Conservation (phyloP, 106 monocot species). For the Dendrobium nobile region DNA sequence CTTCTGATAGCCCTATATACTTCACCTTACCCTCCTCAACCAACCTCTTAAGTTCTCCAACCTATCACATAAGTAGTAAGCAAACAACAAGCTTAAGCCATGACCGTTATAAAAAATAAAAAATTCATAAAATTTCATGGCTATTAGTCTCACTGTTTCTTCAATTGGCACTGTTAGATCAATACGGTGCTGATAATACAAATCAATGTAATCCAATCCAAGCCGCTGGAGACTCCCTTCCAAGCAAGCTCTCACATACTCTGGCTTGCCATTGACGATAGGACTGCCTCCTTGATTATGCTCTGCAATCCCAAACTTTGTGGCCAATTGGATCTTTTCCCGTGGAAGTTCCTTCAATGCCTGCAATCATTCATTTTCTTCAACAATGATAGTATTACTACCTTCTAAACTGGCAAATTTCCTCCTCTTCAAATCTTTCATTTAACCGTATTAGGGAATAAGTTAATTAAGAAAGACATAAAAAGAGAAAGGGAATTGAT, state of each 20-base stretch:
- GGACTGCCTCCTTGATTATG: not conserved
- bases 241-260: slow-evolving; percentile 43
- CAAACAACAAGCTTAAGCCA: not conserved
- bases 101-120: not conserved
- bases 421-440: not conserved
- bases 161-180: slow-evolving; percentile 43
- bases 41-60: slow-evolving; percentile 21
- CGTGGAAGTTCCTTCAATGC: slow-evolving; percentile 46
- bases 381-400: no score
- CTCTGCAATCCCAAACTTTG: slow-evolving; percentile 37
- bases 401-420: not conserved
- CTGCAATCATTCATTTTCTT: slow-evolving; percentile 10
- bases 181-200: slow-evolving; percentile 51
- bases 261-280: slow-evolving; percentile 38
- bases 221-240: slow-evolving; percentile 44
- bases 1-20: slow-evolving; percentile 64
- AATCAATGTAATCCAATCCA: slow-evolving; percentile 42
- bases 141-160: slow-evolving; percentile 33
- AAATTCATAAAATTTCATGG: not conserved
- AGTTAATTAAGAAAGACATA: not conserved
- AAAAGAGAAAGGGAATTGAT: not conserved
- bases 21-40: slow-evolving; percentile 63
- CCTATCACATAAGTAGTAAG: not conserved
- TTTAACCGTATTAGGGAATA: not conserved
- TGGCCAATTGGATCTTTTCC: slow-evolving; percentile 28